phyloP scores from a whole-genome alignment of 371 early-diverging fungal genomes.

The Mucor saturninus region DNA sequence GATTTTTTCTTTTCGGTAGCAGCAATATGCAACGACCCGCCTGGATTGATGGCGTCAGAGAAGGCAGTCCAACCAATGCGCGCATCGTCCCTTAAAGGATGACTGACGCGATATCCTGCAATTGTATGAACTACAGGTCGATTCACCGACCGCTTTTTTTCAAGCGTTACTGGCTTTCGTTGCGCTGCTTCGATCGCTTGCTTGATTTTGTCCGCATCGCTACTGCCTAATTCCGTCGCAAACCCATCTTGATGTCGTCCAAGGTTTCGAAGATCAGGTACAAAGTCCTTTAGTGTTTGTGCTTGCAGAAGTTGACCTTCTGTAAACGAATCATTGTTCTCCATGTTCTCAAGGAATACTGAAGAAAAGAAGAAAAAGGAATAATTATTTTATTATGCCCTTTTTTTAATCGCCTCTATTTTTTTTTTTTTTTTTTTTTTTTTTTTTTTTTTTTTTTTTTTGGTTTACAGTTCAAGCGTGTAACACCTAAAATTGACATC shows the following conservation, averaged over 20 bases:
- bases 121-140: slow-evolving; percentile 25
- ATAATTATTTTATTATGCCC: no score
- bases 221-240: slow-evolving; percentile 33
- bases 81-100: slow-evolving; percentile 31
- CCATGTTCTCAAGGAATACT: no score
- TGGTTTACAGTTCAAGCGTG: no score
- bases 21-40: slow-evolving; percentile 21
- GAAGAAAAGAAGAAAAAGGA: no score
- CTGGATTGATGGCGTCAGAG: slow-evolving; percentile 31
- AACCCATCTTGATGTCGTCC: slow-evolving; percentile 32
- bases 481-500: no score
- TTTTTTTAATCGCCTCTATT: no score
- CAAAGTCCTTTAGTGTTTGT: slow-evolving; percentile 4
- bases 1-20: slow-evolving; percentile 23
- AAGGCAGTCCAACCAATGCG: slow-evolving; percentile 45
- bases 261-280: slow-evolving; percentile 27
- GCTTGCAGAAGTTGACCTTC: no score
- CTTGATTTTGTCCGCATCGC: slow-evolving; percentile 33
- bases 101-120: slow-evolving; percentile 31
- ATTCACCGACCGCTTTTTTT: neutral
- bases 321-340: no score
- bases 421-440: no score
- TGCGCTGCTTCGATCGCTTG: slow-evolving; percentile 26
- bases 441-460: no score
- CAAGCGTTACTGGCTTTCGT: slow-evolving; percentile 21